Evolutionary conservation across 2,329 filamentous ascomycete genomes (phyloP).

Genomic region (Neobulgaria alba): DNA sequence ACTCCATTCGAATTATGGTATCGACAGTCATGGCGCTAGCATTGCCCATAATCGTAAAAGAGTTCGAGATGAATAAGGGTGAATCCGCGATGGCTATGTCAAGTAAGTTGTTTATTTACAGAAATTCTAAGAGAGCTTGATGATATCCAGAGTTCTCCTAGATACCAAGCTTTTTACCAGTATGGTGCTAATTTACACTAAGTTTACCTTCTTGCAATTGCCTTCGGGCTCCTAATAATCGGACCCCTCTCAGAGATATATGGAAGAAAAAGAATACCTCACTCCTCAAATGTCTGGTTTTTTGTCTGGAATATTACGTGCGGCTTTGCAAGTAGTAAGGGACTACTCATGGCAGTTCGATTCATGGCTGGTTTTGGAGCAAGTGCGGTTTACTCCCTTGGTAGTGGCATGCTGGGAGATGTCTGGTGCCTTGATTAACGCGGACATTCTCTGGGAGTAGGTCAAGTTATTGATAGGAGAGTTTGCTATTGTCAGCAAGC

Average conservation of each 20-base stretch:
- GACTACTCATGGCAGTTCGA: conserved; percentile 47
- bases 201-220: conserved; percentile 38
- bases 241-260: conserved; percentile 56
- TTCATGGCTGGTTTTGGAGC: conserved; percentile 51
- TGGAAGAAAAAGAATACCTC: conserved; percentile 51
- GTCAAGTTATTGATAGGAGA: too few species aligned
- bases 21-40: conserved; percentile 45
- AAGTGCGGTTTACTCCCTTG: conserved; percentile 43
- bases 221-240: conserved; percentile 45
- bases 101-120: too few species aligned
- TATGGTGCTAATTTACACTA: too few species aligned
- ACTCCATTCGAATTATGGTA: conserved; percentile 43
- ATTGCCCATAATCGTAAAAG: conserved; percentile 40
- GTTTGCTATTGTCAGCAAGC: too few species aligned
- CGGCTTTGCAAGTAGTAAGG: conserved; percentile 40
- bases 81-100: conserved; percentile 40
- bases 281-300: conserved; percentile 45
- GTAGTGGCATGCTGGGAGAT: conserved; percentile 43
- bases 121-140: too few species aligned
- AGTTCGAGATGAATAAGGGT: conserved; percentile 40
- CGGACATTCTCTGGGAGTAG: conserved; percentile 48
- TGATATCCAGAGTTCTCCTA: too few species aligned
- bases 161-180: too few species aligned
- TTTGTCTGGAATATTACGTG: conserved; percentile 47
- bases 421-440: conserved; percentile 51